These are phyloP conservation scores for Cladosporium sp. DNA, from an alignment of 2,329 filamentous ascomycete species.

Conservation along the genomic window DNA sequence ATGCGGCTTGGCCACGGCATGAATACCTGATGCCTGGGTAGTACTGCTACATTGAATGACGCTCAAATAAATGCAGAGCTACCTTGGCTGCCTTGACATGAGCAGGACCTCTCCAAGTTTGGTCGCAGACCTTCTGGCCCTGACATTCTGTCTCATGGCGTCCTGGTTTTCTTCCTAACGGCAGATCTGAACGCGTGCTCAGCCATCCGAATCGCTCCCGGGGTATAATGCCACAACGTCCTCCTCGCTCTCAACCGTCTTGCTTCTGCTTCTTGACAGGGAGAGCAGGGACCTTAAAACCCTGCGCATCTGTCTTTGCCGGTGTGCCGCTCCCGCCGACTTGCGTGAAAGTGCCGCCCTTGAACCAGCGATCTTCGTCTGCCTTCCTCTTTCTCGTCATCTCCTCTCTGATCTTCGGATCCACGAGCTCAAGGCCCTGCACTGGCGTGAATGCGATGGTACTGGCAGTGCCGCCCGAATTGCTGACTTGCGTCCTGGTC, in stretches of 20 bases:
- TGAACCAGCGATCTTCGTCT: constrained; percentile 95
- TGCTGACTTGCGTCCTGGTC: constrained; percentile 36
- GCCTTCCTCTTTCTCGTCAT: constrained; percentile 85
- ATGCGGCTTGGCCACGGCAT: no score
- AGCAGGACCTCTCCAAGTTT: no score
- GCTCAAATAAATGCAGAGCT: no score
- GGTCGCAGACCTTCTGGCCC: no score
- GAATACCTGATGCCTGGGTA: no score
- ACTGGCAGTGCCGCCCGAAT: constrained; percentile 57
- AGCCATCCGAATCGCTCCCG: no score
- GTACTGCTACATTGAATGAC: no score
- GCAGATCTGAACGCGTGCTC: no score
- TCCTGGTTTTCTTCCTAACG: no score
- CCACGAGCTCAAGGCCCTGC: constrained; percentile 89
- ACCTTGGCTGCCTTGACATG: no score
- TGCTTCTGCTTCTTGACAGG: constrained; percentile 57
- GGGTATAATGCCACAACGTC: background rate
- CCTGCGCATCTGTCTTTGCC: constrained; percentile 52
- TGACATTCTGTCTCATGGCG: no score
- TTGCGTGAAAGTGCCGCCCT: constrained; percentile 93
- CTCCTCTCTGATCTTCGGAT: constrained; percentile 84
- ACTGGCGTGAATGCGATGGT: constrained; percentile 90
- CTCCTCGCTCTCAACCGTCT: constrained; percentile 1
- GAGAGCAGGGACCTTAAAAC: constrained; percentile 76
- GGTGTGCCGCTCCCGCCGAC: constrained; percentile 44